Base-by-base conservation (phyloP, 1,284 basidiomycete species). In the Ustilago shanxiensis region DNA sequence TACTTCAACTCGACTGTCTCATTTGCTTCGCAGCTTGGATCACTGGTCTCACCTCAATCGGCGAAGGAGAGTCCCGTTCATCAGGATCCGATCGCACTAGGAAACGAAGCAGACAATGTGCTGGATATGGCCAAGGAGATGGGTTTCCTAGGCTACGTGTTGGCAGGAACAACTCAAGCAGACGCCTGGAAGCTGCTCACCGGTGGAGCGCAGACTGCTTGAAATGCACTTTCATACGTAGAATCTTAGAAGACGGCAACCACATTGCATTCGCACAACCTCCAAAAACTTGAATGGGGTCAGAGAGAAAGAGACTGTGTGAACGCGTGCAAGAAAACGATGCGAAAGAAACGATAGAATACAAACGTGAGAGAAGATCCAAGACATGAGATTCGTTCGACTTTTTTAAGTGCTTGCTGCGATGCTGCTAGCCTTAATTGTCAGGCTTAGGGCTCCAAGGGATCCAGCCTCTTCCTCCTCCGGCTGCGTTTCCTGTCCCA, bases 1-100 rank as follows among this genome's bases (percentile, higher is more conserved):
- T 69, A 60, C 53, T 72, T 67, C 31, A 72, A 72, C 59, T 59
- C 64, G 50, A 64, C 65, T 7, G 66, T 77, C 14, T 58, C 57
- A 13, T 59, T 65, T 45, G 61, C 65, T 2, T 51, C 44, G 22
- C 51, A 47, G 29, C 29, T 77, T 20, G 73, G 73, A 11, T 51
- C 39, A n/a, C 62, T 77, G 10, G 65, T 72, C 33, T 49, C 59
- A 7, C 61, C 62, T 6, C 45, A 74, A 31, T 35, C 41, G 16
- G 24, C 9, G 16, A 24, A 28, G 20, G 10, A 47, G 7, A 66
- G 63, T 24, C 65, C 64, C 9, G 22, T 59, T 2, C 60, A 60
- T 10, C 50, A 58, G 31, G 65, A 67, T n/a, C 18, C 58, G 1
- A 45, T 35, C 1, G 68, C 60, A 7, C 50, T 72, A 14, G 65